Evolutionary conservation across 129 eudicot genomes (phyloP).

Genomic region (Saposhnikovia divaricata): DNA sequence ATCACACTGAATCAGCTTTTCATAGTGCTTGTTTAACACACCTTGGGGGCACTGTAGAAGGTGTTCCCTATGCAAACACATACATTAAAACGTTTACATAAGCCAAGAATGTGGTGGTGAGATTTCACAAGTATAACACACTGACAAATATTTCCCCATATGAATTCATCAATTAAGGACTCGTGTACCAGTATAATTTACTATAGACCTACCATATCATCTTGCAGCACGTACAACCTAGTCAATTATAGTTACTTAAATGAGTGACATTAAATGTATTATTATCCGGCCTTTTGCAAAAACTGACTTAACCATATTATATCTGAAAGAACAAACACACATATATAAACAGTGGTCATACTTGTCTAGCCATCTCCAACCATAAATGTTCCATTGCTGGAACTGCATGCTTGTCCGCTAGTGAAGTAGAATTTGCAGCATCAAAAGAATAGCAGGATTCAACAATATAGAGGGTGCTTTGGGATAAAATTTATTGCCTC

Average conservation of each 20-base stretch:
- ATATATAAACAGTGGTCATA: too few species aligned
- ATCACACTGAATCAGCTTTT: slow-evolving; percentile 73
- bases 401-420: too few species aligned
- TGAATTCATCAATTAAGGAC: background rate
- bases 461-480: background rate
- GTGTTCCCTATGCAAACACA: slow-evolving; percentile 43
- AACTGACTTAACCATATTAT: too few species aligned
- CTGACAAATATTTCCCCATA: background rate
- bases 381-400: too few species aligned
- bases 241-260: background rate
- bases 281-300: too few species aligned
- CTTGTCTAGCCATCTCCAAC: too few species aligned
- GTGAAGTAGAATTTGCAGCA: too few species aligned
- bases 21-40: slow-evolving; percentile 60
- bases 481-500: too few species aligned
- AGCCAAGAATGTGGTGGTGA: background rate
- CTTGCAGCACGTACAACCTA: background rate
- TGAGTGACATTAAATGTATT: background rate
- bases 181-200: background rate
- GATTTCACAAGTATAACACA: background rate
- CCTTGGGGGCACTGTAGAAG: slow-evolving; percentile 59
- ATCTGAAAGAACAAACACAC: too few species aligned
- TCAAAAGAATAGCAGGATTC: too few species aligned
- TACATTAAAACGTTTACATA: background rate
- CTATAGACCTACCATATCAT: background rate